Evolutionary conservation across 2,329 filamentous ascomycete genomes (phyloP).

Genomic region (Mycocentrospora acerina): DNA sequence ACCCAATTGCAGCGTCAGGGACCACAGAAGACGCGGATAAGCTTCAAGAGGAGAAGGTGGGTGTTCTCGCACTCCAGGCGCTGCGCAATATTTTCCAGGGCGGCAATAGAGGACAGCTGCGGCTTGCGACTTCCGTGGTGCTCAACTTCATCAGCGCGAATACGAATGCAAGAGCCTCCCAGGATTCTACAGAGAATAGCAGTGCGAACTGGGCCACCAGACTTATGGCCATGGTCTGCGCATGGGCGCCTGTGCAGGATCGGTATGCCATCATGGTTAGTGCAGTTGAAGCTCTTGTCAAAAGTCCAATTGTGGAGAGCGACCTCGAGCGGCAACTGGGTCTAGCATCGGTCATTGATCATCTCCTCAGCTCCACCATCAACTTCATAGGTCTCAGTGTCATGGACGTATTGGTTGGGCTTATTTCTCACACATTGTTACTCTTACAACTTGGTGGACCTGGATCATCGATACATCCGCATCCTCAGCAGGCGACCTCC

Average conservation of each 20-base stretch:
- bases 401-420: slow-evolving; percentile 86
- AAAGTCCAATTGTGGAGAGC: slow-evolving; percentile 68
- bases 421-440: slow-evolving; percentile 80
- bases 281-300: slow-evolving; percentile 73
- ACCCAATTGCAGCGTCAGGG: slow-evolving; percentile 68
- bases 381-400: slow-evolving; percentile 95
- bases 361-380: slow-evolving; percentile 80
- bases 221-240: slow-evolving; percentile 75
- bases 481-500: slow-evolving; percentile 41
- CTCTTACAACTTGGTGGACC: slow-evolving; percentile 66
- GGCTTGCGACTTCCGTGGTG: slow-evolving; percentile 71
- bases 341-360: slow-evolving; percentile 76
- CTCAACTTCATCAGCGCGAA: slow-evolving; percentile 72
- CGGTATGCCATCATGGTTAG: slow-evolving; percentile 87
- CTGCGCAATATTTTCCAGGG: slow-evolving; percentile 82
- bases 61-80: slow-evolving; percentile 79
- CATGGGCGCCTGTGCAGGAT: slow-evolving; percentile 92
- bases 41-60: slow-evolving; percentile 84
- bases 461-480: slow-evolving; percentile 40
- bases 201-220: slow-evolving; percentile 74
- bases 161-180: slow-evolving; percentile 30
- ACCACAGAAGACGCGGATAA: slow-evolving; percentile 86
- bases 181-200: slow-evolving; percentile 47
- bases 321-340: slow-evolving; percentile 73
- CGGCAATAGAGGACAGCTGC: slow-evolving; percentile 79